Evolutionary conservation across 2,329 filamentous ascomycete genomes (phyloP).

Genomic region (Didymosphaeria variabile): DNA sequence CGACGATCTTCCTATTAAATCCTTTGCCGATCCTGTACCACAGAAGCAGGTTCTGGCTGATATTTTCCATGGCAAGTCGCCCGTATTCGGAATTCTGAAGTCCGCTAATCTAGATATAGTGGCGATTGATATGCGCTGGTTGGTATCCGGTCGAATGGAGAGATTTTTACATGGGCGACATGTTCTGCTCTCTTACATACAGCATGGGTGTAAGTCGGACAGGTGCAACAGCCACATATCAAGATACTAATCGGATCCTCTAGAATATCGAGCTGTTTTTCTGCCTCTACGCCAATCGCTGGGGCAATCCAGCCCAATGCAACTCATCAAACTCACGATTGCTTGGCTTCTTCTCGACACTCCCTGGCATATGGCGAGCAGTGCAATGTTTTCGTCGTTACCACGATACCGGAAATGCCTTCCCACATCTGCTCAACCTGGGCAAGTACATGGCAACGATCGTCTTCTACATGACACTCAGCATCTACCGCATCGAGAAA

Average conservation of each 20-base stretch:
- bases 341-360: slow-evolving; percentile 82
- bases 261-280: slow-evolving; percentile 91
- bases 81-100: background rate
- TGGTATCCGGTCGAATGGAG: slow-evolving; percentile 11
- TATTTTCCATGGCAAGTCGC: slow-evolving; percentile 80
- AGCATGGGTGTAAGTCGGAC: slow-evolving; percentile 75
- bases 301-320: slow-evolving; percentile 77
- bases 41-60: slow-evolving; percentile 82
- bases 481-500: slow-evolving; percentile 80
- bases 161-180: slow-evolving; percentile 73
- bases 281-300: slow-evolving; percentile 84
- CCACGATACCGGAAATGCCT: slow-evolving; percentile 82
- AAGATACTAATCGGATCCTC: slow-evolving; percentile 13
- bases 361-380: slow-evolving; percentile 90
- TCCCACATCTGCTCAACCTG: slow-evolving; percentile 91
- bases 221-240: background rate
- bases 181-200: slow-evolving; percentile 96
- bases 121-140: slow-evolving; percentile 66
- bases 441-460: slow-evolving; percentile 92
- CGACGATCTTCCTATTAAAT: slow-evolving; percentile 74
- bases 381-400: slow-evolving; percentile 92
- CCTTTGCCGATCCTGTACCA: slow-evolving; percentile 79
- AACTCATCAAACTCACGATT: slow-evolving; percentile 86
- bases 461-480: slow-evolving; percentile 78
- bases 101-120: slow-evolving; percentile 62